These are phyloP conservation scores for Quercus bicolor DNA, from an alignment of 306 rosid species.

Conservation along the genomic window DNA sequence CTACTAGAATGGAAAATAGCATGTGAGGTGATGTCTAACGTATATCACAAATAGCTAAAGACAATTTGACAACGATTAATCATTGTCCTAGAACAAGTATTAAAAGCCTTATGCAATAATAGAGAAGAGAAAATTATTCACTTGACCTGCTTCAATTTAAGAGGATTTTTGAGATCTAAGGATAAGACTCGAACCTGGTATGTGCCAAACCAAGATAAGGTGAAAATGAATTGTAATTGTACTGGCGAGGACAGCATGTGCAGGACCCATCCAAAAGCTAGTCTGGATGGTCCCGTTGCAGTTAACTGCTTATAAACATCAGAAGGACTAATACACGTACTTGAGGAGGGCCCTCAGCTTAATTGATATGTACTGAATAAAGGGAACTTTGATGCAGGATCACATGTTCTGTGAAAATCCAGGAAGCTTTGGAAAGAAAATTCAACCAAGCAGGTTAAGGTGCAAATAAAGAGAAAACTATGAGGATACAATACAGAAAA, in stretches of 20 bases:
- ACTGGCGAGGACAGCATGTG: slow-evolving; percentile 19
- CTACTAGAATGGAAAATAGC: background rate
- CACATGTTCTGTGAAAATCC: background rate
- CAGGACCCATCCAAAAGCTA: slow-evolving; percentile 18
- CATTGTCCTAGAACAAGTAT: background rate
- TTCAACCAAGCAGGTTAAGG: slow-evolving; percentile 12
- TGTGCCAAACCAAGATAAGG: slow-evolving; percentile 17
- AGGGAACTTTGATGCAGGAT: slow-evolving; percentile 13
- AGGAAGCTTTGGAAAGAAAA: background rate
- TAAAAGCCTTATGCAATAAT: slow-evolving; percentile 15
- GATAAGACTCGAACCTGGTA: slow-evolving; percentile 22
- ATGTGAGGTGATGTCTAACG: background rate
- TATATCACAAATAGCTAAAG: background rate
- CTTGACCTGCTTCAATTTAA: background rate
- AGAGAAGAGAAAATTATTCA: background rate
- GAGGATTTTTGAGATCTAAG: slow-evolving; percentile 11
- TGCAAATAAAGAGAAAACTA: background rate
- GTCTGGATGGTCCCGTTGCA: slow-evolving; percentile 15
- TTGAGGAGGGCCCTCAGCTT: slow-evolving; percentile 24
- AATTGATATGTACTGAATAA: slow-evolving; percentile 13
- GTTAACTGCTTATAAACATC: background rate
- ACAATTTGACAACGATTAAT: slow-evolving; percentile 2
- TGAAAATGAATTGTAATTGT: slow-evolving; percentile 6
- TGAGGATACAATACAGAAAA: background rate
- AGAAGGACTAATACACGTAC: slow-evolving; percentile 31